Base-by-base conservation (phyloP, 1,284 basidiomycete genomes). In the Fomitopsis betulina region DNA sequence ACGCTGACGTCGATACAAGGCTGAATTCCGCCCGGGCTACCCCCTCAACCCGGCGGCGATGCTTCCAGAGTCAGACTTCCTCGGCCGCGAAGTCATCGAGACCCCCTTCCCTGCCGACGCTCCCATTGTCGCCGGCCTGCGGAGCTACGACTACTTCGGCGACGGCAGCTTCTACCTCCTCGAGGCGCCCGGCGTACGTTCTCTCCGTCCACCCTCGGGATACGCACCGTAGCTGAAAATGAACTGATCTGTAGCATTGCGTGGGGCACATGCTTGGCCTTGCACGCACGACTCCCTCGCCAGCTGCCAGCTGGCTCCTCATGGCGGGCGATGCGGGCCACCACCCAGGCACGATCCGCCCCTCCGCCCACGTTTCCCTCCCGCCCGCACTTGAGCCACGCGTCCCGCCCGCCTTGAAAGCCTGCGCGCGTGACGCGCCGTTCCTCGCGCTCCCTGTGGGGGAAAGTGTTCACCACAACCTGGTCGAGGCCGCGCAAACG, bases 141-240 rank as follows among this genome's bases (percentile, higher is more conserved):
- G 33, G n/a, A 51, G 32, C 32, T 13, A 51, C 49, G 49, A 51
- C 21, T 51, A 51, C 17, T 51, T 51, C 32, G 49, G 49, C 30
- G 49, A 51, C 49, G 49, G 49, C 17, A 51, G 49, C 33, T 51
- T 51, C 49, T 51, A 51, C 49, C 49, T 51, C 19, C 30, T 51
- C 32, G 49, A 51, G 12, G 49, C 49, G 15, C 49, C 49, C 15
- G 49, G 49, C n/a, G 49, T 51, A 35, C 30, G 49, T 51, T 19
- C 23, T 3, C 33, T 27, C 30, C n/a, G 5, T 25, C 25, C 17
- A 10, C 7, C 27, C 27, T 3, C 7, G 27, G 27, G 3, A 7
- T 30, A 30, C 27, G 27, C 27, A 30, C 27, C 7, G 27, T 30
- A 8, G 27, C 27, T 30, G 27, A 30, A 4, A 30, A 30, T 8